Base-by-base conservation (phyloP, 208 protist genomes). In the Plasmodiophora brassicae region DNA sequence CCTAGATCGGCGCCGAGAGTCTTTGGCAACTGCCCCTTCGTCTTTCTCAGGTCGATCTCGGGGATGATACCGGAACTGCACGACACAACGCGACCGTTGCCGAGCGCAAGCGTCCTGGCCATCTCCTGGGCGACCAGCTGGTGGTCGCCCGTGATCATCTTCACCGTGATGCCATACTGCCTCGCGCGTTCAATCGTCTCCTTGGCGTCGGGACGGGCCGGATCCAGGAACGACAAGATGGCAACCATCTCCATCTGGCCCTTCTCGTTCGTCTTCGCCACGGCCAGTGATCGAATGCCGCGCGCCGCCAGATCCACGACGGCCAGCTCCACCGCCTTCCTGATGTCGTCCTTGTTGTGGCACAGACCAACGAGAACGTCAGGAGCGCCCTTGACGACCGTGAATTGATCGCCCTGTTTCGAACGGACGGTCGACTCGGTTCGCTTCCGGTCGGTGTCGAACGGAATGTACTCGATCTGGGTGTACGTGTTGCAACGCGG, bases 101-200 rank as follows among this genome's bases (percentile, higher is more conserved):
- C n/a, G n/a, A n/a, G n/a, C n/a, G n/a, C 71, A 45, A 90, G 86
- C 25, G 5, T 1, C 20, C 88, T 32, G 25, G 65, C 10, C 1
- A 38, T 89, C 72, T 90, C 88, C 14, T 44, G 5, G 22, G 88
- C 88, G 45, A 90, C 88, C 8, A n/a, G 32, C 32, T 45, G 36
- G 1, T 90, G 88, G 60, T 90, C 88, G 28, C 88, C 88, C 22
- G 88, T 90, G 35, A 90, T 89, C 88, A 90, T 88, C 83, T 89
- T 90, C 28, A 89, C 71, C 25, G 25, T 14, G 1, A 88, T 45
- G 20, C 50, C 85, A 14, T 86, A 32, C 10, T 53, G 14, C n/a
- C n/a, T n/a, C n/a, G 71, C 71, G 22, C 71, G 71, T 35, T 84
- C 71, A 14, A 84, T 84, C 22, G 71, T 84, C 10, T 38, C 32